Evolutionary conservation across 495 filamentous ascomycete genomes (phyloP).

Genomic region (Neurospora pannonica): DNA sequence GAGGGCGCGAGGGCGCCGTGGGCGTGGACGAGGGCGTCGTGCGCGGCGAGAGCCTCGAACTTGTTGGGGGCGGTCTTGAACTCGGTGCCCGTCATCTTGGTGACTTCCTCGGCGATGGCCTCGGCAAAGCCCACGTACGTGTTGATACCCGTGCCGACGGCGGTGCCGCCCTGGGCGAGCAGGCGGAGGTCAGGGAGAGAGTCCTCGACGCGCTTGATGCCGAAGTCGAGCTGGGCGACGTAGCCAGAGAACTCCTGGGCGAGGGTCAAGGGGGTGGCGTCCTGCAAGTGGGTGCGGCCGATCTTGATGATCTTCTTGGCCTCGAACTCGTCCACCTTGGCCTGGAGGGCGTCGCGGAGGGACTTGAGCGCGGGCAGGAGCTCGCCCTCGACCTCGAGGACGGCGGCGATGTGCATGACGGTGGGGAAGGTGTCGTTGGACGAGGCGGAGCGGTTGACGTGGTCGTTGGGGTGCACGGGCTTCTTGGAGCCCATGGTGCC

Average conservation of each 20-base stretch:
- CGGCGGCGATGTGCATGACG: conserved; percentile 98
- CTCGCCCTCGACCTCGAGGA: conserved; percentile 79
- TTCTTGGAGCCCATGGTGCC: conserved; percentile 92
- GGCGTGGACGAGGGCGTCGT: conserved; percentile 93
- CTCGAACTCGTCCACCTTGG: conserved; percentile 84
- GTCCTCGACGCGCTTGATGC: conserved; percentile 78
- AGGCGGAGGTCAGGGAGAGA: conserved; percentile 74
- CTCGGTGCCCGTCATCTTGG: conserved; percentile 79
- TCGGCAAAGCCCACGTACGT: conserved; percentile 95
- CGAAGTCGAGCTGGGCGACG: conserved; percentile 83
- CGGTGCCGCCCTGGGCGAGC: conserved; percentile 92
- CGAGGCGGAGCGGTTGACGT: conserved; percentile 97
- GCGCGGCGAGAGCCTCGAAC: conserved; percentile 95
- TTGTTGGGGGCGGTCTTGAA: conserved; percentile 98
- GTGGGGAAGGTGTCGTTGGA: conserved; percentile 99
- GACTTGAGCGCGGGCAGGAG: conserved; percentile 75
- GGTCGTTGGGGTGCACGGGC: conserved; percentile 97
- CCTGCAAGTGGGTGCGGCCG: conserved; percentile 93
- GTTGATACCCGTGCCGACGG: conserved; percentile 95
- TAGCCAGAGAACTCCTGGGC: conserved; percentile 99
- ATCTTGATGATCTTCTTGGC: conserved; percentile 90
- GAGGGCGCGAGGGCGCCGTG: conserved; percentile 76
- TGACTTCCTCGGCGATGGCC: conserved; percentile 80
- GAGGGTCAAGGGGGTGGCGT: conserved; percentile 90
- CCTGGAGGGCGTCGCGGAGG: conserved; percentile 73